A percentile compares a stretch with the other conserved stretches of the same genome.
phyloP scores from a whole-genome alignment of 306 rosid species.

The Chamaecrista fasciculata region DNA sequence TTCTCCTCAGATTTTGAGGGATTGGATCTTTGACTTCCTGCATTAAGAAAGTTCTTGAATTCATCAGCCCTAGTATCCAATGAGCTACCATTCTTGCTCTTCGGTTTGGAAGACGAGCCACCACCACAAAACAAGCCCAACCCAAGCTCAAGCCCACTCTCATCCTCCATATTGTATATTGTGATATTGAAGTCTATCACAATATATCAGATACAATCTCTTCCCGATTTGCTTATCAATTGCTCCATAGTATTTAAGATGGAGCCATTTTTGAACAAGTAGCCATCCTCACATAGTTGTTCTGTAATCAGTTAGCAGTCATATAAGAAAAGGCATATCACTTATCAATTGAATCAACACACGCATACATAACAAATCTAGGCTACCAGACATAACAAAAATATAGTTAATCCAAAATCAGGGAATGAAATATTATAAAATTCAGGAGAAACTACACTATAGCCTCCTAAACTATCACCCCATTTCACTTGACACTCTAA shows the following conservation, averaged over 20 bases:
- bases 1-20: constrained; percentile 64
- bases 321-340: constrained; percentile 19
- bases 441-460: neutral
- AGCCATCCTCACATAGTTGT: constrained; percentile 25
- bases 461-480: too few species aligned
- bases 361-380: neutral
- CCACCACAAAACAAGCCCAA: constrained; percentile 86
- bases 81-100: constrained; percentile 71
- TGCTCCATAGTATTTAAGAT: constrained; percentile 7
- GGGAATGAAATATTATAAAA: neutral
- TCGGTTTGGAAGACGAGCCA: constrained; percentile 67
- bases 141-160: constrained; percentile 88
- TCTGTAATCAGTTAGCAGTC: constrained; percentile 24
- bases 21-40: constrained; percentile 49
- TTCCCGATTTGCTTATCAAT: constrained; percentile 12
- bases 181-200: constrained; percentile 20
- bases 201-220: constrained; percentile 24
- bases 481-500: too few species aligned
- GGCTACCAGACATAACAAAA: neutral
- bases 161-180: constrained; percentile 78
- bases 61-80: constrained; percentile 59
- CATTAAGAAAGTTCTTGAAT: constrained; percentile 59
- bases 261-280: neutral
- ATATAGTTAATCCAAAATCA: neutral
- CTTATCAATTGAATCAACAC: constrained; percentile 12